Conservation (phyloP, 345 rosid genomes). For the Euphorbia tirucalli region DNA sequence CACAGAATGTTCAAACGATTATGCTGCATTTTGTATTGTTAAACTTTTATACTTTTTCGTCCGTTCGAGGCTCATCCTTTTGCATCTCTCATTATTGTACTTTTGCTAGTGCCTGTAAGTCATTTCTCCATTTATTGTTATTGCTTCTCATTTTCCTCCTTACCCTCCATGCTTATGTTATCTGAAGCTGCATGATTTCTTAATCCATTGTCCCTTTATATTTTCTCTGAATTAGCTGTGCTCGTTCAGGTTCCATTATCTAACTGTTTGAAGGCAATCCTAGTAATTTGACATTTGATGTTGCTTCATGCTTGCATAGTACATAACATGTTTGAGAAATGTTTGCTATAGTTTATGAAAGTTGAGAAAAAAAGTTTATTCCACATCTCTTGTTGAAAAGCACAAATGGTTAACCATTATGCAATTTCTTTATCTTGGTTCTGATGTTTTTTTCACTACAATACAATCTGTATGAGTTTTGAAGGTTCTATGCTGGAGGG, state of each 20-base stretch:
- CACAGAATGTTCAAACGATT: not conserved
- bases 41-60: not conserved
- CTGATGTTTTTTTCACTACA: not conserved
- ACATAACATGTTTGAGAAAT: not conserved
- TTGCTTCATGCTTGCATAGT: not conserved
- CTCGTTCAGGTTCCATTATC: not conserved
- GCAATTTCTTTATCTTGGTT: not conserved
- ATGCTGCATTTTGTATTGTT: not conserved
- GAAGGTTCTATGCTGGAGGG: not conserved
- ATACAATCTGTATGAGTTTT: not conserved
- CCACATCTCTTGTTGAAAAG: not conserved
- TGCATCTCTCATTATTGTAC: not conserved
- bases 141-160: not conserved
- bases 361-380: not conserved
- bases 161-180: not conserved
- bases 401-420: not conserved
- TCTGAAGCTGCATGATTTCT: not conserved
- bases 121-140: not conserved
- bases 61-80: not conserved
- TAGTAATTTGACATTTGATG: not conserved
- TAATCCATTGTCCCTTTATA: not conserved
- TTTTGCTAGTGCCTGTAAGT: not conserved
- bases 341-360: not conserved
- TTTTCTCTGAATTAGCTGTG: not conserved
- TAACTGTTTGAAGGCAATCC: not conserved